phyloP scores from a whole-genome alignment of 1,139 yeast species.

The Debaryomycetaceae sp. region DNA sequence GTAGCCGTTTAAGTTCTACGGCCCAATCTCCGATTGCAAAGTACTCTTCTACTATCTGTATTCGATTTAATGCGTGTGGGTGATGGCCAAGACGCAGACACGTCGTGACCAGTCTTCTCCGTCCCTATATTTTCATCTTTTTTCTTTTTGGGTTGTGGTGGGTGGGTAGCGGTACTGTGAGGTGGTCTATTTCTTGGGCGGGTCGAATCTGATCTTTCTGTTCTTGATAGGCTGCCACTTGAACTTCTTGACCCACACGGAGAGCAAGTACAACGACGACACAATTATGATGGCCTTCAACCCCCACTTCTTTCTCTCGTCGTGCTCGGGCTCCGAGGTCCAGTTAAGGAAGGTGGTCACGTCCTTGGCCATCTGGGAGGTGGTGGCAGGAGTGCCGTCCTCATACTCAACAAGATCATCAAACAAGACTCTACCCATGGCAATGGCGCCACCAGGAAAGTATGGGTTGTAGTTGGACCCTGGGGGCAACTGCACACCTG shows the following conservation, averaged over 20 bases:
- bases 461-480: conserved; percentile 98
- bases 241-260: conserved; percentile 95
- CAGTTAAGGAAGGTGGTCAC: conserved; percentile 93
- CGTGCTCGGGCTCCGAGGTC: conserved; percentile 99
- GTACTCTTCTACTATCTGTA: too few relatives aligned
- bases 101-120: too few relatives aligned
- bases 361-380: conserved; percentile 99
- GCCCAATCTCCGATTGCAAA: too few relatives aligned
- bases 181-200: conserved; percentile 64
- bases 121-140: too few relatives aligned
- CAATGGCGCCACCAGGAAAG: conserved; percentile 99
- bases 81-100: too few relatives aligned
- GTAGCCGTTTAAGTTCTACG: too few relatives aligned
- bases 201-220: conserved; percentile 91
- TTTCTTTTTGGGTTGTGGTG: too few relatives aligned
- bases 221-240: conserved; percentile 96
- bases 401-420: conserved; percentile 97
- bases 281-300: conserved; percentile 82
- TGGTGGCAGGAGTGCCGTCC: conserved; percentile 97
- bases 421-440: conserved; percentile 97
- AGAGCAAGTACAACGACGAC: conserved; percentile 74
- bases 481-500: conserved; percentile 89
- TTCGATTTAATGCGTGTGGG: too few relatives aligned
- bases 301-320: conserved; percentile 96
- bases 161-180: too few relatives aligned